Percentiles rank a stretch among this genome's conserved stretches.
Evolutionary conservation across 2,329 filamentous ascomycete genomes (phyloP).

Genomic region (Monilinia polystroma): DNA sequence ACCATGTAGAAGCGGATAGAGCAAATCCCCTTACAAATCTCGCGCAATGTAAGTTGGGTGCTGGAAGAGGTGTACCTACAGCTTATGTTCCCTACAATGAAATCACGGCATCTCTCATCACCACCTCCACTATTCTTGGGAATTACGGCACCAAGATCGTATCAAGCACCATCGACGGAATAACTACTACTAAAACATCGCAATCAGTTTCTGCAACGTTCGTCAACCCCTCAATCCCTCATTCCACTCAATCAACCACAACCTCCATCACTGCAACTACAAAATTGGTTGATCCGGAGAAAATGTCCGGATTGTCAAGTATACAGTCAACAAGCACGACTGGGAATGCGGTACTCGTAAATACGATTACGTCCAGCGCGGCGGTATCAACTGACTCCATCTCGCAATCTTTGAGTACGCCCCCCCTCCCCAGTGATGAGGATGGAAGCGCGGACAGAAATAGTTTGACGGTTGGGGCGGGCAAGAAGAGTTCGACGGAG

Average conservation of each 20-base stretch:
- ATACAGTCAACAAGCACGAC: background rate
- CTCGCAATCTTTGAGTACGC: background rate
- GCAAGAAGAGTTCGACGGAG: background rate
- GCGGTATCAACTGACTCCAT: background rate
- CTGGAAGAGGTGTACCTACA: slow-evolving; percentile 24
- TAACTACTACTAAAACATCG: background rate
- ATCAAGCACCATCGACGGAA: background rate
- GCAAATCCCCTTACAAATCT: slow-evolving; percentile 14
- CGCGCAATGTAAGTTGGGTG: slow-evolving; percentile 22
- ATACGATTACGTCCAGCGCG: background rate
- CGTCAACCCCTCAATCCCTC: background rate
- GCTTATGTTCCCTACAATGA: slow-evolving; percentile 27
- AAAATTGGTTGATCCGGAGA: background rate
- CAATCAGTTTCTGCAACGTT: background rate
- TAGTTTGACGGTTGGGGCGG: background rate
- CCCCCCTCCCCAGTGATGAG: background rate
- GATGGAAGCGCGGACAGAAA: background rate
- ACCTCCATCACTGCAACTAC: background rate
- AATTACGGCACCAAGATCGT: slow-evolving; percentile 4
- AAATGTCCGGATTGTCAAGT: background rate
- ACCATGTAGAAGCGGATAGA: slow-evolving; percentile 17
- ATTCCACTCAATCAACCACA: background rate
- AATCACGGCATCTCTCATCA: slow-evolving; percentile 16
- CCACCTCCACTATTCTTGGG: slow-evolving; percentile 23
- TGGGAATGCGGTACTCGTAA: background rate